These are phyloP conservation scores for Cutaneotrichosporon sp. DNA, from an alignment of 1,284 basidiomycete genomes.

Conservation along the genomic window DNA sequence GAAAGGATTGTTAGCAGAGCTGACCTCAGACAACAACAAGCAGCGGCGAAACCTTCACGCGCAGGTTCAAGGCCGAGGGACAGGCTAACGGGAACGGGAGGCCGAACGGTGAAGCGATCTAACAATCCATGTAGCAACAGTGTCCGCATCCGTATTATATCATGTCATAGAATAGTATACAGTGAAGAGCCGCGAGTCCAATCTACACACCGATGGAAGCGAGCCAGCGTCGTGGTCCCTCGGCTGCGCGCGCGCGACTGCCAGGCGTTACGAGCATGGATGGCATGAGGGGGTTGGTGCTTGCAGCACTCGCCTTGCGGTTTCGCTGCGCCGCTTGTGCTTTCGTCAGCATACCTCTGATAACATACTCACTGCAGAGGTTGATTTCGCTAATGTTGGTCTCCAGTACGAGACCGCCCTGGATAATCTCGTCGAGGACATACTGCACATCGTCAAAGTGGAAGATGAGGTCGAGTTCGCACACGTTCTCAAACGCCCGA, in stretches of 20 bases:
- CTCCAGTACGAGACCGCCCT: conserved; percentile 96
- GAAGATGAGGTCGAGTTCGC: conserved; percentile 97
- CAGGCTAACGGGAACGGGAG: not conserved
- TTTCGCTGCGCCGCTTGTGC: conserved; percentile 42
- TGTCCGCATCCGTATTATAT: conserved; percentile 10
- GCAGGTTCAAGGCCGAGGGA: conserved; percentile 15
- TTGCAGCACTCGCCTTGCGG: conserved; percentile 46
- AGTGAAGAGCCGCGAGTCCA: conserved; percentile 8
- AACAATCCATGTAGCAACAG: conserved; percentile 7
- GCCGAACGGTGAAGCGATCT: conserved; percentile 4
- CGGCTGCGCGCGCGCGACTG: conserved; percentile 23
- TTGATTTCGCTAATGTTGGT: conserved; percentile 93
- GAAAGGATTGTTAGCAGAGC: not conserved
- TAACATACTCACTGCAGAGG: conserved; percentile 61
- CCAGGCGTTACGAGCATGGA: conserved; percentile 37
- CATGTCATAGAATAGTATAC: conserved; percentile 23
- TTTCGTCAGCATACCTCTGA: conserved; percentile 15
- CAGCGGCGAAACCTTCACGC: not conserved
- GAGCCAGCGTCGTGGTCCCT: conserved; percentile 46
- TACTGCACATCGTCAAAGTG: conserved; percentile 98
- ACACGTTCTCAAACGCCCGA: conserved; percentile 95
- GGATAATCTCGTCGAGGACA: conserved; percentile 90
- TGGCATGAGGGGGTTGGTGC: conserved; percentile 46
- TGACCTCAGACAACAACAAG: not conserved
- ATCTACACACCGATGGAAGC: conserved; percentile 47